A percentile compares a stretch with the other conserved stretches of the same genome.
phyloP scores from a whole-genome alignment of 2,329 filamentous ascomycete genomes.

The Neoarthrinium moseri region DNA sequence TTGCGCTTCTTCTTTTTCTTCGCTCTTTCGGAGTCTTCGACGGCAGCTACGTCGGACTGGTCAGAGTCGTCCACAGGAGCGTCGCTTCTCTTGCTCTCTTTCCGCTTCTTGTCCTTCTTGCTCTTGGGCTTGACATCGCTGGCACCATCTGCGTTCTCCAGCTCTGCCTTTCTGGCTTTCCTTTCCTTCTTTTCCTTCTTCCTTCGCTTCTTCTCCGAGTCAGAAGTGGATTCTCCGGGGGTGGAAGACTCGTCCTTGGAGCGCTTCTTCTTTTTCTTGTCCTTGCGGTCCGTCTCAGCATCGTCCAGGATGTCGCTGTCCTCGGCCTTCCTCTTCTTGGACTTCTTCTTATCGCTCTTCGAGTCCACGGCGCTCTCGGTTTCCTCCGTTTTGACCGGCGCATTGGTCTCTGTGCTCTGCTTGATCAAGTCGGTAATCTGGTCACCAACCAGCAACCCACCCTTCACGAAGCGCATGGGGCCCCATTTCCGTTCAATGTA shows the following conservation, averaged over 20 bases:
- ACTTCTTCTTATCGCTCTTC: conserved; percentile 28
- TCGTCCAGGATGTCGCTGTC: conserved; percentile 29
- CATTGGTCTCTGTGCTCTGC: conserved; percentile 37
- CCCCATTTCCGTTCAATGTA: conserved; percentile 78
- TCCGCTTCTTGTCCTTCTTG: conserved; percentile 19
- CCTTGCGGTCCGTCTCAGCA: conserved; percentile 30
- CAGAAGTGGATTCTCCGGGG: conserved; percentile 19
- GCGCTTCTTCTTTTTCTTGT: conserved; percentile 33
- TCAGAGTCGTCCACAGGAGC: neutral
- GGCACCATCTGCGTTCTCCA: conserved; percentile 28
- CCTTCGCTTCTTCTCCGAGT: conserved; percentile 31
- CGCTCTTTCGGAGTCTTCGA: conserved; percentile 33
- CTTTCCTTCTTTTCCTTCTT: conserved; percentile 19
- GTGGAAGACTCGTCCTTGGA: conserved; percentile 17
- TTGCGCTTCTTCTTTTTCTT: conserved; percentile 48
- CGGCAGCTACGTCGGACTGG: neutral
- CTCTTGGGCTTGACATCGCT: conserved; percentile 23
- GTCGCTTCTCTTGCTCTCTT: neutral
- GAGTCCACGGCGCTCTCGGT: conserved; percentile 15
- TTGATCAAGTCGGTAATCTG: conserved; percentile 48
- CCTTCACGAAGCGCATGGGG: conserved; percentile 80
- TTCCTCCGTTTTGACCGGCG: conserved; percentile 29
- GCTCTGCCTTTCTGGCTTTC: conserved; percentile 23
- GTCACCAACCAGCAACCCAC: conserved; percentile 68
- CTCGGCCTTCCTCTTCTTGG: conserved; percentile 36